Percentiles rank a stretch among this genome's conserved stretches.
Conservation (phyloP, 106 monocot genomes). For the Dioscorea alata region DNA sequence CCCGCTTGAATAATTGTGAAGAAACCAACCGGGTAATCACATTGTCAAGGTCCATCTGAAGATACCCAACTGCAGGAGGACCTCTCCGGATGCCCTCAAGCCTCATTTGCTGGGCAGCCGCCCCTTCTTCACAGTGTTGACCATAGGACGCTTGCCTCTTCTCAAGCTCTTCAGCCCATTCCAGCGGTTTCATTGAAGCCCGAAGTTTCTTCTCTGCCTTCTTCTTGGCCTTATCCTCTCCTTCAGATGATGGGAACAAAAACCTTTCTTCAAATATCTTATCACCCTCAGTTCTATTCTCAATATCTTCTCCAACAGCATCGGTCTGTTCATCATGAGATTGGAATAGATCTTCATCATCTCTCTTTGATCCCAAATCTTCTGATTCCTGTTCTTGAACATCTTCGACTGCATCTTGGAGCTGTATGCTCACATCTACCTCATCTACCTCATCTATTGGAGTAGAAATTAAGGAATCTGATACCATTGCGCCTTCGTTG, state of each 20-base stretch:
- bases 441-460: constrained; percentile 8
- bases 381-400: not conserved
- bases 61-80: constrained; percentile 86
- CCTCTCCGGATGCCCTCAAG: constrained; percentile 84
- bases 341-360: constrained; percentile 4
- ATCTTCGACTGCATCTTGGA: not conserved
- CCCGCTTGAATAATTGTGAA: constrained; percentile 54
- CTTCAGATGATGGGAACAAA: not conserved
- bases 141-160: constrained; percentile 86
- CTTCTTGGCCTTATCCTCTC: constrained; percentile 25
- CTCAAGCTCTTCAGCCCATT: constrained; percentile 87
- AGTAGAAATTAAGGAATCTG: no score
- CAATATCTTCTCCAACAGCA: constrained; percentile 17
- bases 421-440: constrained; percentile 11
- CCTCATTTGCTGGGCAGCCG: constrained; percentile 87
- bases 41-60: constrained; percentile 93
- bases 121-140: constrained; percentile 86
- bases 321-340: constrained; percentile 15
- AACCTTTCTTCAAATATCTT: constrained; percentile 33
- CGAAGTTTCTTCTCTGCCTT: constrained; percentile 53
- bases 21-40: constrained; percentile 63
- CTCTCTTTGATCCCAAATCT: constrained; percentile 3
- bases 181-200: constrained; percentile 70
- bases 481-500: no score
- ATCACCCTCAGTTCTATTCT: constrained; percentile 16